Conservation (phyloP, 257 asterid species). For the Solanum chiquidenum region DNA sequence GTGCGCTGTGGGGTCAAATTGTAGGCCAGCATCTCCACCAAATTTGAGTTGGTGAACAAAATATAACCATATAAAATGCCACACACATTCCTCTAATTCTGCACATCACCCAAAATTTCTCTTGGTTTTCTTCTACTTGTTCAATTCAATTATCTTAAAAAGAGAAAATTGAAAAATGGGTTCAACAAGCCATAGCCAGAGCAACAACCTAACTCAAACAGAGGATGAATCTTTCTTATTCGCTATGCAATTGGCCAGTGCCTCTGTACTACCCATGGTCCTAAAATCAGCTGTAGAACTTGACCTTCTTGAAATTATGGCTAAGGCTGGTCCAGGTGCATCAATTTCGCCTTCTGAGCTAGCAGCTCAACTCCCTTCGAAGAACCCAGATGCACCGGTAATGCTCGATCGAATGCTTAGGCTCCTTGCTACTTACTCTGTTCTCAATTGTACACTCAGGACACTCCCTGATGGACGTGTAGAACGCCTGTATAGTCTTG, state of each 20-base stretch:
- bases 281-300: conserved; percentile 64
- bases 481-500: conserved; percentile 46
- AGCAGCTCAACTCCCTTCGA: conserved; percentile 39
- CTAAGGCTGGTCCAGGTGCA: conserved; percentile 50
- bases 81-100: neutral
- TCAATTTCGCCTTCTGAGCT: conserved; percentile 43
- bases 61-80: neutral
- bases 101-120: neutral
- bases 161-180: conserved; percentile 12
- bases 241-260: conserved; percentile 63
- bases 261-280: conserved; percentile 69
- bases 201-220: neutral
- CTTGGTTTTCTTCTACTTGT: neutral
- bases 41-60: neutral
- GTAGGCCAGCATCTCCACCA: neutral
- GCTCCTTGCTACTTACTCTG: conserved; percentile 45
- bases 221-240: conserved; percentile 34
- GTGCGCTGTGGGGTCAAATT: neutral
- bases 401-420: conserved; percentile 74
- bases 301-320: conserved; percentile 60
- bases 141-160: neutral
- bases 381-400: conserved; percentile 36
- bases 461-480: conserved; percentile 30
- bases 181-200: conserved; percentile 9
- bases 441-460: conserved; percentile 35